These are phyloP conservation scores for Suillus occidentalis DNA, from an alignment of 768 basidiomycete species.

Conservation along the genomic window DNA sequence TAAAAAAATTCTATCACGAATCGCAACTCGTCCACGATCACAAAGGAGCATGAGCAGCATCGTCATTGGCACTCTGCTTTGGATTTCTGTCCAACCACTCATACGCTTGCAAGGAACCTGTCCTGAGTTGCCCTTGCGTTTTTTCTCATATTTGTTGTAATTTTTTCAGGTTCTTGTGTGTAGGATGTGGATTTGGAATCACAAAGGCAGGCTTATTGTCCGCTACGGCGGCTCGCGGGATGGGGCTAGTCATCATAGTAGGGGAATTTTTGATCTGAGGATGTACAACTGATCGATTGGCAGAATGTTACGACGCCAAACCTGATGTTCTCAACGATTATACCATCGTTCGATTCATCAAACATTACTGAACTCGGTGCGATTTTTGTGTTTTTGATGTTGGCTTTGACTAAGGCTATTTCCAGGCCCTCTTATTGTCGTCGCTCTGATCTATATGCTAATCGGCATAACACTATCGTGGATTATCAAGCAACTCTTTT, in stretches of 20 bases:
- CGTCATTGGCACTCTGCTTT: conserved; percentile 50
- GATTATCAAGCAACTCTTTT: conserved; percentile 59
- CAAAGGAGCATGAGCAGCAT: conserved; percentile 18
- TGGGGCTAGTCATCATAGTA: conserved; percentile 62
- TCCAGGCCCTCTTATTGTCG: conserved; percentile 60
- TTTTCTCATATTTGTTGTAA: conserved; percentile 6
- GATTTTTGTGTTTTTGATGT: conserved; percentile 6
- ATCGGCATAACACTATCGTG: conserved; percentile 56
- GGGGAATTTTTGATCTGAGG: conserved; percentile 1
- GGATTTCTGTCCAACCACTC: conserved; percentile 61
- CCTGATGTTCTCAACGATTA: conserved; percentile 71
- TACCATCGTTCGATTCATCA: conserved; percentile 60
- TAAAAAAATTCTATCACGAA: not conserved
- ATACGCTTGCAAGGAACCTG: conserved; percentile 50
- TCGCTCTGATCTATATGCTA: conserved; percentile 57
- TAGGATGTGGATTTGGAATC: conserved; percentile 53
- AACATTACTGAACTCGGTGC: conserved; percentile 57
- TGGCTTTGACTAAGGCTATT: not conserved
- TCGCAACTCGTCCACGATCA: not conserved
- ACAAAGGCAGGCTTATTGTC: conserved; percentile 65
- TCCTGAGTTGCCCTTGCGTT: conserved; percentile 7
- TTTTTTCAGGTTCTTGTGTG: conserved; percentile 48
- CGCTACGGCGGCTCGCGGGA: conserved; percentile 54
- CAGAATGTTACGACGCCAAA: conserved; percentile 37
- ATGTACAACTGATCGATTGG: conserved; percentile 4